Evolutionary conservation across 176 grass and related monocot species (phyloP).

Genomic region (Musa troglodytarum): DNA sequence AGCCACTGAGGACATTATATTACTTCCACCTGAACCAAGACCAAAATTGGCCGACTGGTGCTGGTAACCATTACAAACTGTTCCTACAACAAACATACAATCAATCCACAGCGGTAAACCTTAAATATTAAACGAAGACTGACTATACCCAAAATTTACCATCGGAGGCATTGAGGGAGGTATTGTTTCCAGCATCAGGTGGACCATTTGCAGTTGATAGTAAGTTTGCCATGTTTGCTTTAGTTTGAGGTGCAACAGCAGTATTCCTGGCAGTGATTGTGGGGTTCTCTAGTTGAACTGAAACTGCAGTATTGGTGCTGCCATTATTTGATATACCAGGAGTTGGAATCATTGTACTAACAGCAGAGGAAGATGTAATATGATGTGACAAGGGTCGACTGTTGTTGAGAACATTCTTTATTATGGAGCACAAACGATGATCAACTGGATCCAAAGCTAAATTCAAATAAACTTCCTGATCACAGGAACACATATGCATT

Average conservation of each 20-base stretch:
- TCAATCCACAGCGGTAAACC: conserved; percentile 16
- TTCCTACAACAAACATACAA: conserved; percentile 33
- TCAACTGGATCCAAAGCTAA: conserved; percentile 56
- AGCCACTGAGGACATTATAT: conserved; percentile 37
- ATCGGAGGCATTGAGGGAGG: conserved; percentile 12
- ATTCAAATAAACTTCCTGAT: conserved; percentile 64
- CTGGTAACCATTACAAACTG: conserved; percentile 66
- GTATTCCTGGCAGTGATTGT: conserved; percentile 31
- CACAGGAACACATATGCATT: conserved; percentile 12
- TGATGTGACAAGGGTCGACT: conserved; percentile 19
- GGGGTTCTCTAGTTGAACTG: conserved; percentile 53
- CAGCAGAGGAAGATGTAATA: conserved; percentile 52
- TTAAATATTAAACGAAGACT: background rate
- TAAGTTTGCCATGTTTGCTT: conserved; percentile 37
- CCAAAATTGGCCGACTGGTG: conserved; percentile 43
- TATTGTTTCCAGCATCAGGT: conserved; percentile 18
- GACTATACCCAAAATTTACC: conserved; percentile 9
- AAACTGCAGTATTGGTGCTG: conserved; percentile 40
- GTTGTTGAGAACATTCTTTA: conserved; percentile 38
- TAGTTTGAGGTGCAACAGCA: conserved; percentile 50
- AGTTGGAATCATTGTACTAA: conserved; percentile 84
- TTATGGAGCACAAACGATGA: conserved; percentile 38
- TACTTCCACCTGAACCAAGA: conserved; percentile 52
- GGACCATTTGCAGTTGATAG: conserved; percentile 32
- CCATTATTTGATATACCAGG: conserved; percentile 67